Evolutionary conservation across 768 basidiomycete genomes (phyloP), one percentile per base, ranked within the genome.

Genomic region (Lentinula raphanica): DNA sequence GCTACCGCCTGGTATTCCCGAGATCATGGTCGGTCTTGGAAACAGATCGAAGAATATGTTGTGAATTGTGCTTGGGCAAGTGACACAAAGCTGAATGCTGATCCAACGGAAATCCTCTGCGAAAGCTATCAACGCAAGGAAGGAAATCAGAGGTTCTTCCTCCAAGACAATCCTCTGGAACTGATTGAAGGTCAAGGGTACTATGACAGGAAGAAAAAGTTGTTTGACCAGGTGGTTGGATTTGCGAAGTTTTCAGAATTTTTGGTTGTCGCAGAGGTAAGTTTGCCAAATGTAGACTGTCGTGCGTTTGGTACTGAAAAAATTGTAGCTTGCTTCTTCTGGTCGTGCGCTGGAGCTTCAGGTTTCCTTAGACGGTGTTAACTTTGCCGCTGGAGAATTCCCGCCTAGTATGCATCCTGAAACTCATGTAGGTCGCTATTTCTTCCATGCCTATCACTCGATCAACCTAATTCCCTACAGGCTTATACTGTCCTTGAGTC

Each of bases 221-320:
- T 97, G 21, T 99, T 98, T 66, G 83, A 92, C 46, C 77, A 85
- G 42, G 87, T 99, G 55, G 93, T 94, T 63, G 97, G 97, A 6
- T 98, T 95, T 74, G 88, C 97, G 0, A 95, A 94, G 74, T 99
- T 99, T 71, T 92, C 92, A 0, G 93, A 99, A 74, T 99, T 90
- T 69, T 79, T 98, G 68, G 86, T 98, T 45, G 96, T 98, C 29
- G 97, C 96, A 23, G 88, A 94, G 80, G 93, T 97, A 40, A 54
- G 85, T 66, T 2, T 5, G 8, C 25, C 48, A 42, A 5, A n/a
- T 56, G 59, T 1, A 32, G 11, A 28, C 36, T 13, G 23, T 17
- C 36, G n/a, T 58, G 32, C 36, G 39, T 60, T 59, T 27, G 49
- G 31, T 59, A 40, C 59, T 28, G 49, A 59, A 38, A 15, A 15